These are phyloP conservation scores for Leccinum rimulosum DNA, from an alignment of 768 basidiomycete genomes.

Conservation along the genomic window DNA sequence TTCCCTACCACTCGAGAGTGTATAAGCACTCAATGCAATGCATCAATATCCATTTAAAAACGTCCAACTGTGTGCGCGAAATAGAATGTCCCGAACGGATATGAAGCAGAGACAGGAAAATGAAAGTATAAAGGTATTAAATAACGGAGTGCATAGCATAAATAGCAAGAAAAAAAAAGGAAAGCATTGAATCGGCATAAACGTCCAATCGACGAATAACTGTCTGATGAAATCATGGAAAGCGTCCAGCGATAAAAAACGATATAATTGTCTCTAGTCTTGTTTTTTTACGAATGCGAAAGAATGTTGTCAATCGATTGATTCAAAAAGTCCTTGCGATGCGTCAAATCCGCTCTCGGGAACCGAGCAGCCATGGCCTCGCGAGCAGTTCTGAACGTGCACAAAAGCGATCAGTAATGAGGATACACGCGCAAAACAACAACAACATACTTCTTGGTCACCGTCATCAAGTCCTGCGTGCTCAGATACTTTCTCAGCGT, in stretches of 20 bases:
- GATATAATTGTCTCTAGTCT: not conserved
- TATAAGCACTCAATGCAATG: not conserved
- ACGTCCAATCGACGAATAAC: conserved; percentile 10
- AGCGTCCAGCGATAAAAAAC: conserved; percentile 2
- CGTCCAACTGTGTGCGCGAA: not conserved
- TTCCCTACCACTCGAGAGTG: not conserved
- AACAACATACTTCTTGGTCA: conserved; percentile 60
- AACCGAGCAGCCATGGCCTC: conserved; percentile 61
- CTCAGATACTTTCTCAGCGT: conserved; percentile 57
- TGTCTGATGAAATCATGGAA: not conserved
- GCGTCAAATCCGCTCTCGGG: conserved; percentile 62
- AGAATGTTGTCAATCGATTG: conserved; percentile 64
- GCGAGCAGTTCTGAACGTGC: conserved; percentile 47
- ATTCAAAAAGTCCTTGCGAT: conserved; percentile 63
- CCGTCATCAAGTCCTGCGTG: conserved; percentile 69
- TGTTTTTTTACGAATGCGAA: conserved; percentile 44
- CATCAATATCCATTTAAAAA: not conserved
- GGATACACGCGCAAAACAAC: not conserved
- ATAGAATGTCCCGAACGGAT: conserved; percentile 13
- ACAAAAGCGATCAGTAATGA: conserved; percentile 4
- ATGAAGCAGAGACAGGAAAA: conserved; percentile 1
- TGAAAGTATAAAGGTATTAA: conserved; percentile 2
- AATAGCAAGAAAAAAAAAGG: not conserved
- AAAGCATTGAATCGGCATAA: conserved; percentile 9
- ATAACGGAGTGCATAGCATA: conserved; percentile 5